Percentiles rank a stretch among this genome's conserved stretches.
Evolutionary conservation across 2,329 filamentous ascomycete genomes (phyloP).

Genomic region (Talaromyces atroroseus): DNA sequence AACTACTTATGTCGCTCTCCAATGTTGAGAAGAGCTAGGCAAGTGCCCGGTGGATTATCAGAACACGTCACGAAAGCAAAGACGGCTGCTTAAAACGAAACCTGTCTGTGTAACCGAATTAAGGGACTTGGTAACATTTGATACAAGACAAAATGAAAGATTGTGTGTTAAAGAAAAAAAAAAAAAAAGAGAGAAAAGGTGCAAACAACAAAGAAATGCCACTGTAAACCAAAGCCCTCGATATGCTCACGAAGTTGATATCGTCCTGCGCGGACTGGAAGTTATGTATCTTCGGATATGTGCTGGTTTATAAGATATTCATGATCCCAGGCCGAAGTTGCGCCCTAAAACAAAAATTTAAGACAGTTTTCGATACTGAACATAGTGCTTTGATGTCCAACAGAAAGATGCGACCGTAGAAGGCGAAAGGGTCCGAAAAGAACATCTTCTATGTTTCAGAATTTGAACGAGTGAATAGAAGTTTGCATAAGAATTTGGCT

Average conservation of each 20-base stretch:
- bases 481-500: slow-evolving; percentile 18
- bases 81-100: not conserved
- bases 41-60: slow-evolving; percentile 1
- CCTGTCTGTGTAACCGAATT: not conserved
- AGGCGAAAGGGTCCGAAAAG: slow-evolving; percentile 18
- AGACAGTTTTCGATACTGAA: slow-evolving; percentile 13
- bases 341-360: slow-evolving; percentile 20
- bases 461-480: slow-evolving; percentile 20
- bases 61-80: not conserved
- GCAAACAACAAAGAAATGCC: slow-evolving; percentile 13
- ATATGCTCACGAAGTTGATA: slow-evolving; percentile 18
- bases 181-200: slow-evolving; percentile 8
- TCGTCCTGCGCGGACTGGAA: slow-evolving; percentile 11
- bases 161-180: not conserved
- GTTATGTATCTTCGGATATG: slow-evolving; percentile 24
- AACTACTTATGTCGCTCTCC: slow-evolving; percentile 4
- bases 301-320: slow-evolving; percentile 24
- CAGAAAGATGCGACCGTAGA: slow-evolving; percentile 21
- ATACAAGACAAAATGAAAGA: slow-evolving; percentile 10
- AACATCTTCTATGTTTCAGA: slow-evolving; percentile 19
- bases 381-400: slow-evolving; percentile 20
- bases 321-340: slow-evolving; percentile 21
- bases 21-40: slow-evolving; percentile 3
- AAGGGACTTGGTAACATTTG: not conserved
- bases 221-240: slow-evolving; percentile 25